Percentiles rank a stretch among this genome's conserved stretches.
Conservation (phyloP, 108 stramenopile genomes). For the Skeletonema tropicum region DNA sequence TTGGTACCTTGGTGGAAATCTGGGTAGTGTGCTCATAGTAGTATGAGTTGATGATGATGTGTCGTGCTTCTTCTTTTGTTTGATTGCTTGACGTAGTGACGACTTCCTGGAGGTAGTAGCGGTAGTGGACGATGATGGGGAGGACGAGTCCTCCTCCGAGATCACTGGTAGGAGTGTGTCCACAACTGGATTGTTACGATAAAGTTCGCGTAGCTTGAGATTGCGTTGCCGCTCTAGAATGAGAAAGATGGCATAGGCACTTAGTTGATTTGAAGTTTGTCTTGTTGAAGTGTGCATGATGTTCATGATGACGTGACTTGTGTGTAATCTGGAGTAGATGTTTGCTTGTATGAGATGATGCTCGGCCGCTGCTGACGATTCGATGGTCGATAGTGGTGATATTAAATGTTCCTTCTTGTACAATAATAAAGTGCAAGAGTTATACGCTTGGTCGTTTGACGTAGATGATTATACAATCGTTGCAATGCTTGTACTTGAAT, state of each 20-base stretch:
- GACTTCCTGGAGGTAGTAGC: not conserved
- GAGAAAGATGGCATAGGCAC: not conserved
- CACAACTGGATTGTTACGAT: not conserved
- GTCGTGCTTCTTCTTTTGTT: not conserved
- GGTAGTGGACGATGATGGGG: not conserved
- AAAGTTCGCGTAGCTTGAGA: not conserved
- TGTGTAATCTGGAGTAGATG: not conserved
- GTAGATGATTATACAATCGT: too few species aligned
- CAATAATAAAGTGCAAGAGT: too few species aligned
- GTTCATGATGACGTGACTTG: not conserved
- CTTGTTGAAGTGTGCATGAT: not conserved
- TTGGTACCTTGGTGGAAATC: not conserved
- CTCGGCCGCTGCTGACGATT: too few species aligned
- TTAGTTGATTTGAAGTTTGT: not conserved
- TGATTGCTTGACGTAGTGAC: not conserved
- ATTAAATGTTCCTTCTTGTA: too few species aligned
- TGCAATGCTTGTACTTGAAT: too few species aligned
- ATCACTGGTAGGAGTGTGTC: not conserved
- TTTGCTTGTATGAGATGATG: not conserved
- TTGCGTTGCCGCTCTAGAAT: constrained; percentile 1
- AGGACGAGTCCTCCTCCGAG: not conserved
- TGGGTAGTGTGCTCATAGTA: not conserved
- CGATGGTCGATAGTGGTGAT: too few species aligned
- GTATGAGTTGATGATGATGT: not conserved
- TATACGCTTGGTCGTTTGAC: too few species aligned